Evolutionary conservation across 1,284 basidiomycete genomes (phyloP), one percentile per base, ranked within the genome.

Genomic region (Heterobasidion occidentale): DNA sequence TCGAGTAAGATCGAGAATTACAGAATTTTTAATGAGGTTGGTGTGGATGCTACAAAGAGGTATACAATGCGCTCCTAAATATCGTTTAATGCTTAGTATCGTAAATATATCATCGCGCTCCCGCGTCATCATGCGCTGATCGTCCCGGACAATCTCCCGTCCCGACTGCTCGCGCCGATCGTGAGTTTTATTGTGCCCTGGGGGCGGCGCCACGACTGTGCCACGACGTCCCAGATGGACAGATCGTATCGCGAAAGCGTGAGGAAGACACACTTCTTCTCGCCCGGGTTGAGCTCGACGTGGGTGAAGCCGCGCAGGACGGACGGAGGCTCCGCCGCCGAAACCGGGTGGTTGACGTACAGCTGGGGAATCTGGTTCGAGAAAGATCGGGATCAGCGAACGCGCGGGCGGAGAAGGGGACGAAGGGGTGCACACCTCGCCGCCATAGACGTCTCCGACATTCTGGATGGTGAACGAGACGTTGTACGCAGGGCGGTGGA

Each of bases 401-500:
- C n/a, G 9, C 11, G 27, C 46, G 19, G 38, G 11, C 2, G n/a
- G 19, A n/a, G 38, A 6, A 42, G n/a, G 9, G 38, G 38, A n/a
- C 38, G 5, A 42, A 48, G 19, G 2, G 20, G 19, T 27, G 62
- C 68, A 54, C 61, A 81, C 80, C 54, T 84, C 82, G 33, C 74
- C 74, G 36, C 87, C 88, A 53, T 65, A 73, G 15, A 76, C 67
- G 1, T 64, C 56, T 0, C 88, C 87, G 0, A 75, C 77, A 66
- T 90, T 90, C 60, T 70, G 63, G 36, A 90, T 72, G 2, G 72
- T 66, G 65, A 90, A 90, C 0, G 75, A 76, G 1, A 88, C 79
- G 46, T 74, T 68, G 63, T 76, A 81, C 2, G 76, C 77, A 5
- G 86, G 84, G 53, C 77, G 72, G 65, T 89, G 87, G 27, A 90